Evolutionary conservation across 108 stramenopile genomes (phyloP), one percentile per base, ranked within the genome.

Genomic region (Skeletonema marinoi): DNA sequence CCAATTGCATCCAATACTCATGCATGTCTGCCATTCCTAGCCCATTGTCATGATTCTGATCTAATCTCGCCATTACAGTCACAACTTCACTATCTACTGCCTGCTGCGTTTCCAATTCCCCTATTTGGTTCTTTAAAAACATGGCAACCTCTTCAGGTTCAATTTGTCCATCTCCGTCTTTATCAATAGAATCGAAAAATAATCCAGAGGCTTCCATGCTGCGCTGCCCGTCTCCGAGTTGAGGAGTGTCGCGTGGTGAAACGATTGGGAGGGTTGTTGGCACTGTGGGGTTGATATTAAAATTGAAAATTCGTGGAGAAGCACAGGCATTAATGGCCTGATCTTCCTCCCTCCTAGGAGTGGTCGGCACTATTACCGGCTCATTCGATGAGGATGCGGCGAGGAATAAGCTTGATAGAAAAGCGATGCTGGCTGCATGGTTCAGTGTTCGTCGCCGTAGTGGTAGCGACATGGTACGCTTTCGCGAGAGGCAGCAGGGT

Each of bases 1-100:
- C 89, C 39, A 90, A 42, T 42, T 85, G 60, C 44, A 44, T 39
- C 87, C 87, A 88, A 82, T 85, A 83, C 7, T 58, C 63, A 32
- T 54, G 54, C 54, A 88, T 65, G 50, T 88, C 87, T 13, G 65
- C 65, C 77, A 77, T 64, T 46, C 77, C 84, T 54, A 85, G 56
- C 6, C 66, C 71, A 59, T 80, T 76, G 32, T 85, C 68, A 42
- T 66, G 51, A 61, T 81, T 65, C 29, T 62, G 48, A 71, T 85
- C 84, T 32, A 85, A 65, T 39, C 35, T 73, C 41, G 77, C 70
- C 75, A 85, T 81, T 17, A 85, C 72, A 8, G 74, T 72, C 5
- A 25, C 65, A 66, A 78, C 81, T 60, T 82, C 80, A 12, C 58
- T 30, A 66, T 81, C 66, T 8, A 81, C 68, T 69, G 67, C 66